A percentile compares a stretch with the other conserved stretches of the same genome.
These are phyloP conservation scores for Raffaelea ambrosiae DNA, from an alignment of 2,329 filamentous ascomycete species.

Conservation along the genomic window DNA sequence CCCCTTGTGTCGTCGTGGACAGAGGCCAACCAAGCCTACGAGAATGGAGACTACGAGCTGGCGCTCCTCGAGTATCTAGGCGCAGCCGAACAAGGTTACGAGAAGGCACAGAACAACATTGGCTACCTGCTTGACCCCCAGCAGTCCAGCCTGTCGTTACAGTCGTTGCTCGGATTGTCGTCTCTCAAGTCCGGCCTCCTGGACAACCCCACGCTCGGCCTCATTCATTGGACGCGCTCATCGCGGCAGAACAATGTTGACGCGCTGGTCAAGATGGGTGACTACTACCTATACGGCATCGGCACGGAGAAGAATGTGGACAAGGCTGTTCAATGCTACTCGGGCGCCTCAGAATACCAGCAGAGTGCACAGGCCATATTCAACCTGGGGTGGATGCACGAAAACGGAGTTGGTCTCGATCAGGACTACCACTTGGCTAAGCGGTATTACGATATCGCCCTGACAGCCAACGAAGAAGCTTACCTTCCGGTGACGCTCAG, in stretches of 20 bases:
- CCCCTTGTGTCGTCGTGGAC: constrained; percentile 67
- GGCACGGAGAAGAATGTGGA: constrained; percentile 64
- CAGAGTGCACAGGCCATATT: constrained; percentile 92
- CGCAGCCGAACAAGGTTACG: constrained; percentile 88
- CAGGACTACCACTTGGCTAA: constrained; percentile 98
- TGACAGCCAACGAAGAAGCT: constrained; percentile 86
- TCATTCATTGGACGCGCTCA: constrained; percentile 93
- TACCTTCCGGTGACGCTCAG: constrained; percentile 89
- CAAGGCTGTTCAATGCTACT: constrained; percentile 90
- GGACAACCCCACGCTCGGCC: constrained; percentile 53
- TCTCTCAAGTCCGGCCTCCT: constrained; percentile 25
- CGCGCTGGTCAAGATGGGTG: constrained; percentile 93
- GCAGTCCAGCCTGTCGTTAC: constrained; percentile 51
- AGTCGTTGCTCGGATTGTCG: constrained; percentile 34
- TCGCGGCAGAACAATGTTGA: constrained; percentile 91
- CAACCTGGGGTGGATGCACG: constrained; percentile 99
- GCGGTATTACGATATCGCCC: constrained; percentile 85
- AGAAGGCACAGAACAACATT: constrained; percentile 82
- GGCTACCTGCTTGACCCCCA: constrained; percentile 76
- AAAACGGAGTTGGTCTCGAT: constrained; percentile 84
- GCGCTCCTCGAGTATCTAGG: constrained; percentile 77
- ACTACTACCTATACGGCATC: constrained; percentile 84
- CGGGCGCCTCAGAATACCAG: constrained; percentile 81
- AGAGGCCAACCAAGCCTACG: constrained; percentile 77
- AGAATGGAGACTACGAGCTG: constrained; percentile 67